phyloP scores from a whole-genome alignment of 2,329 filamentous ascomycete species.

The Ploettnerulaceae sp. region DNA sequence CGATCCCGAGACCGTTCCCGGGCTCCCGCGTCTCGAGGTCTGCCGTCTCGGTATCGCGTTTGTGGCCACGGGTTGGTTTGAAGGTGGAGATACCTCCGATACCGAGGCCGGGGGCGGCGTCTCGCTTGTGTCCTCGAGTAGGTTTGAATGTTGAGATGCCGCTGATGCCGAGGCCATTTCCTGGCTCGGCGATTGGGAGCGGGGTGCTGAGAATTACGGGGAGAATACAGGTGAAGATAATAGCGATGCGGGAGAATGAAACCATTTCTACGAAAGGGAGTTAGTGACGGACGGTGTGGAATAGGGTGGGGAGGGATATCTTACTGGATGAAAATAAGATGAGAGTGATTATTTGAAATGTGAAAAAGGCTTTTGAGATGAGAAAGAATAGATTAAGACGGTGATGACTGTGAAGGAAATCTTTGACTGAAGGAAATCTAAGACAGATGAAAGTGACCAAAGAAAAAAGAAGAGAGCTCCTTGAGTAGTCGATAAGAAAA shows the following conservation, averaged over 20 bases:
- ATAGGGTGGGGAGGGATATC: background rate
- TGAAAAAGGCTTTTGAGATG: slow-evolving; percentile 1
- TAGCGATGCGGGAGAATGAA: slow-evolving; percentile 8
- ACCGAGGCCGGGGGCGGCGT: background rate
- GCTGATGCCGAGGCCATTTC: background rate
- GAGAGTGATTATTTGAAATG: background rate
- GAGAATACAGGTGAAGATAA: slow-evolving; percentile 7
- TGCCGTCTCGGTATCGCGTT: background rate
- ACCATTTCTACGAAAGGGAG: slow-evolving; percentile 9
- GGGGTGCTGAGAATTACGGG: slow-evolving; percentile 10
- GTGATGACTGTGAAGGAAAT: no score
- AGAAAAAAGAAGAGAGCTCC: slow-evolving; percentile 2
- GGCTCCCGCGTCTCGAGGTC: background rate
- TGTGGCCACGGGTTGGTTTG: background rate
- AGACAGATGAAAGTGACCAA: background rate
- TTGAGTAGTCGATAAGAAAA: slow-evolving; percentile 8
- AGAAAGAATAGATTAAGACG: slow-evolving; percentile 1
- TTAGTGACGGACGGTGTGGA: background rate
- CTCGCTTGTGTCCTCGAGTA: background rate
- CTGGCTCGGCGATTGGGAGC: background rate
- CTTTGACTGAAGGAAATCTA: slow-evolving; percentile 1
- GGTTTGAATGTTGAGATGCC: background rate
- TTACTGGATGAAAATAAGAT: slow-evolving; percentile 3
- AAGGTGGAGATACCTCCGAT: background rate
- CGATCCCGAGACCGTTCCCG: background rate